Evolutionary conservation across 257 asterid genomes (phyloP).

Genomic region (Eucommia ulmoides): DNA sequence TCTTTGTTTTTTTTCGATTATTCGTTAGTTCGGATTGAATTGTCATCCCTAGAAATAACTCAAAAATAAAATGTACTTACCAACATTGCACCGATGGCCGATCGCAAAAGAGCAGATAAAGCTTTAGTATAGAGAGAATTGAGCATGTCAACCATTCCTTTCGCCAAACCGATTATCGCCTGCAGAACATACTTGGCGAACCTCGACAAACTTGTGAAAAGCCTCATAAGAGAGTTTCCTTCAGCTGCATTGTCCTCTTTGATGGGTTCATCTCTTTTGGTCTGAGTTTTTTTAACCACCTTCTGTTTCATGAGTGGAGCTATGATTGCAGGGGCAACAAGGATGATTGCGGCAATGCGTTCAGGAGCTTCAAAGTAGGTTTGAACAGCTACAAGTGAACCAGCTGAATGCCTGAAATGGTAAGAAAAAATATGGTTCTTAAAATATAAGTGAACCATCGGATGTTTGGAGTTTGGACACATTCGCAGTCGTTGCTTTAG

Average conservation of each 20-base stretch:
- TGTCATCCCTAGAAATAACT: too few relatives aligned
- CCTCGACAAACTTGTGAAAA: conserved; percentile 29
- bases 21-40: too few relatives aligned
- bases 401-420: conserved; percentile 79
- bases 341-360: conserved; percentile 81
- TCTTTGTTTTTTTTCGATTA: too few relatives aligned
- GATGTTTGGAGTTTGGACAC: too few relatives aligned
- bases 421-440: too few relatives aligned
- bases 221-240: conserved; percentile 22
- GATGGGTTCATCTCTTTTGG: conserved; percentile 23
- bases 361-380: conserved; percentile 91
- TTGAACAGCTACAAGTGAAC: conserved; percentile 82
- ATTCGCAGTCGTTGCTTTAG: too few relatives aligned
- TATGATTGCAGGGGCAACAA: conserved; percentile 83
- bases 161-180: conserved; percentile 22
- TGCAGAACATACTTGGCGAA: conserved; percentile 25
- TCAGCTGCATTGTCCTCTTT: conserved; percentile 26
- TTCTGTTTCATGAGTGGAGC: conserved; percentile 40
- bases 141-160: conserved; percentile 54
- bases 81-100: conserved; percentile 58
- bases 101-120: conserved; percentile 60
- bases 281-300: conserved; percentile 18
- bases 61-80: conserved; percentile 26
- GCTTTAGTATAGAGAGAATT: conserved; percentile 51
- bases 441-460: too few relatives aligned